Evolutionary conservation across 768 basidiomycete species (phyloP), one percentile per base, ranked within the genome.

Genomic region (Leccinellum luteum): DNA sequence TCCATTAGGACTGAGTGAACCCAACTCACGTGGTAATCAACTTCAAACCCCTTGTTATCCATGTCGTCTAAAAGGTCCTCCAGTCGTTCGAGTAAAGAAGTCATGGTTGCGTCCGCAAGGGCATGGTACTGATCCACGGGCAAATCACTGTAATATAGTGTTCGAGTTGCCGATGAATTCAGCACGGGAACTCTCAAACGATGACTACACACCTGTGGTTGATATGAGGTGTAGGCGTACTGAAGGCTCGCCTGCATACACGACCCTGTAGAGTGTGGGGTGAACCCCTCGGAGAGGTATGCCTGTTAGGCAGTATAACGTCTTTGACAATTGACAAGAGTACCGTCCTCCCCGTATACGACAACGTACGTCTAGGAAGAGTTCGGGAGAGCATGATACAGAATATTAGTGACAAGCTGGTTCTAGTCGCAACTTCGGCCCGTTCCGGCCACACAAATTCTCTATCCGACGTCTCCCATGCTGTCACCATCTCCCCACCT

Each of bases 11-110:
- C 48, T 21, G 45, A 28, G 47, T 35, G 34, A 28, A 41, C n/a
- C 28, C 2, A 48, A 74, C 87, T 54, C 68, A 93, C 94, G 67
- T 86, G 85, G 71, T 96, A 96, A 70, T 96, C 94, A 19, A 97
- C 89, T 71, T 97, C 94, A 61, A 84, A 86, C 2, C 75, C 74
- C 1, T 82, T 71, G 54, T 84, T 77, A 13, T 75, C 82, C 7
- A 80, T 57, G 28, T 72, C 76, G 55, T 92, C 89, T n/a, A 95
- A 68, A 27, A 92, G 63, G 12, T 76, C 75, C 67, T 97, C 94
- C 28, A 96, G 74, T 3, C 79, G 80, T 55, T 91, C 90, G 17
- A 94, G 80, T 19, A 96, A 69, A 9, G 69, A 71, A 51, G 87
- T 84, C 93, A 97, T 94, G 4, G 90, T 84, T 35, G 74, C 70